Evolutionary conservation across 139 green algal species (phyloP), one percentile per base, ranked within the genome.

Genomic region (Deuterostichococcus epilithicus): DNA sequence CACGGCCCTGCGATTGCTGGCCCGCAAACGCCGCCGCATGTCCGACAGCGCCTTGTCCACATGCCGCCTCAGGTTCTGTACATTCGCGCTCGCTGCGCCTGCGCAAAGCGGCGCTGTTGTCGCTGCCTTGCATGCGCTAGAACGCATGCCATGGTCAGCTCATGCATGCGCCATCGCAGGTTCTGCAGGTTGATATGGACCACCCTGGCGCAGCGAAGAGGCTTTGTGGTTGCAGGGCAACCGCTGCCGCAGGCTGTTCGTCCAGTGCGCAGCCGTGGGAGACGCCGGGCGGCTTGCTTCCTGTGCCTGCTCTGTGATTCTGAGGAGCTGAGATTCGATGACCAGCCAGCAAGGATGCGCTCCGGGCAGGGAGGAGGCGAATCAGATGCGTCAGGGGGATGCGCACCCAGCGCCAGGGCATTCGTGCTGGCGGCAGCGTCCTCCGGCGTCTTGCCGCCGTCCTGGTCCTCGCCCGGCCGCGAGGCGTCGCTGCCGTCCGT

Each of bases 61-160:
- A 13, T 60, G 45, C 15, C 45, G 45, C 13, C 15, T 18, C 18
- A 26, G 13, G 45, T 18, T 60, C 45, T 26, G 18, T 60, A 18
- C 45, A 60, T 60, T 26, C 18, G 45, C 13, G 13, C 15, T 13
- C 45, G 45, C 18, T 18, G 13, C 45, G 13, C 45, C 18, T 18
- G 45, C 15, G 45, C 15, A 60, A 13, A 60, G 45, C 13, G 45
- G 15, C 18, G 13, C 18, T 60, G 45, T 26, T 13, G 45, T 26
- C 15, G 45, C 15, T 26, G 15, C 15, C 45, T 60, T 60, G 45
- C 18, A 26, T 13, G 45, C 45, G 18, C 13, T 13, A 18, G 35
- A 33, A 66, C 73, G 33, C 26, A 77, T n/a, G 52, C 73, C 5
- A 77, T 2, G 2, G 73, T 58, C 58, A 77, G 70, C 2, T 52